Evolutionary conservation across 345 rosid genomes (phyloP).

Genomic region (Nephelium lappaceum): DNA sequence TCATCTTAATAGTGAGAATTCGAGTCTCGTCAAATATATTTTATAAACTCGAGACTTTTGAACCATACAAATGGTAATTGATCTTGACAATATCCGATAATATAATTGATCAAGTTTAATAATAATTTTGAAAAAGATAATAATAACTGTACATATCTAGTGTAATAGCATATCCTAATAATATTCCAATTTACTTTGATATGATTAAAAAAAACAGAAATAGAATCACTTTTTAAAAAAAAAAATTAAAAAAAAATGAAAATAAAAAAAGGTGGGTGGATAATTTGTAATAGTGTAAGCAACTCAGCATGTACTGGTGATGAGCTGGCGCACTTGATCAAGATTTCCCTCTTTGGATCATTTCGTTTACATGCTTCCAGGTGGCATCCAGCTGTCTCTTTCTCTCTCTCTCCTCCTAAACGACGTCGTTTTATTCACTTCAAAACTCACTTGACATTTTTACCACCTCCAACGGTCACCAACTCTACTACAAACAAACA

Average conservation of each 20-base stretch:
- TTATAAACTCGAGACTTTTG: no score
- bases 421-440: slow-evolving; percentile 21
- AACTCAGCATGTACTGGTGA: slow-evolving; percentile 9
- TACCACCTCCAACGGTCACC: slow-evolving; percentile 39
- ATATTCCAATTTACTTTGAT: no score
- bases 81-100: no score
- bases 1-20: no score
- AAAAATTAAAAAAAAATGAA: neutral
- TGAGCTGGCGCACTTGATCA: slow-evolving; percentile 42
- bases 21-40: no score
- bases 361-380: slow-evolving; percentile 36
- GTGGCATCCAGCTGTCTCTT: slow-evolving; percentile 46
- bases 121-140: no score
- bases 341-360: slow-evolving; percentile 7
- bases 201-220: no score
- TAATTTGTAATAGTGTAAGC: slow-evolving; percentile 5
- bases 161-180: no score
- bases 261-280: neutral
- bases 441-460: slow-evolving; percentile 29
- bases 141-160: no score
- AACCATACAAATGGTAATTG: no score
- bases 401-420: neutral
- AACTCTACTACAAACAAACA: slow-evolving; percentile 4
- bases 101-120: no score
- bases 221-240: neutral